A percentile compares a stretch with the other conserved stretches of the same genome.
phyloP scores from a whole-genome alignment of 2,329 filamentous ascomycete species.

The Fusarium praegraminearum region DNA sequence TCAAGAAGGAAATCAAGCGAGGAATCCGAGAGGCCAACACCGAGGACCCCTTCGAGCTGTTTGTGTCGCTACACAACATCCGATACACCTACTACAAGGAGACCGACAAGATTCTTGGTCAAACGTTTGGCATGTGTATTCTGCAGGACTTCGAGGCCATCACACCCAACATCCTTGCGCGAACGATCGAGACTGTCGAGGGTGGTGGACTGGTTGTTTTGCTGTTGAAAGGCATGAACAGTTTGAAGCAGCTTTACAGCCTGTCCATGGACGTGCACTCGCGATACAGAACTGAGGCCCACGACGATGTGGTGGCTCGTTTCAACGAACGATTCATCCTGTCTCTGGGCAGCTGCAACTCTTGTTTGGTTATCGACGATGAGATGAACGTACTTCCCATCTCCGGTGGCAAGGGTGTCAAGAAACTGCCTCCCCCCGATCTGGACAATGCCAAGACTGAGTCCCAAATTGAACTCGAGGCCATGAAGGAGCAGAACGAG shows the following conservation, averaged over 20 bases:
- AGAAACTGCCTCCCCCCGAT: conserved; percentile 81
- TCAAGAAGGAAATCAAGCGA: conserved; percentile 97
- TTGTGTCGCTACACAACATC: conserved; percentile 95
- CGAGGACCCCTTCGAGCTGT: conserved; percentile 96
- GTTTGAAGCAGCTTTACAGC: conserved; percentile 96
- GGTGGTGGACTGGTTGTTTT: conserved; percentile 92
- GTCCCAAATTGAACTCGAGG: conserved; percentile 80
- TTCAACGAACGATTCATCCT: conserved; percentile 99
- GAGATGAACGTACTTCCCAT: conserved; percentile 98
- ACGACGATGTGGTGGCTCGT: conserved; percentile 91
- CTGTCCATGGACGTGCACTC: conserved; percentile 98
- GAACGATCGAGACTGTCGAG: conserved; percentile 97
- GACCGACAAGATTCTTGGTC: conserved; percentile 97
- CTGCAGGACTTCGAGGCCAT: conserved; percentile 98
- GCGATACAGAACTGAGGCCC: conserved; percentile 94
- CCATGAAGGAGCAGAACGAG: conserved; percentile 86
- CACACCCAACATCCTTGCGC: conserved; percentile 94
- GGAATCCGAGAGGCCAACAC: conserved; percentile 92
- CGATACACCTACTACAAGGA: conserved; percentile 99
- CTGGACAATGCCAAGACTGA: conserved; percentile 78
- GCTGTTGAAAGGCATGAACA: conserved; percentile 95
- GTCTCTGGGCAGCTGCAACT: conserved; percentile 93
- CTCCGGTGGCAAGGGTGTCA: conserved; percentile 92
- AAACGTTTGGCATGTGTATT: conserved; percentile 98
- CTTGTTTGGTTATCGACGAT: conserved; percentile 95